Conservation (phyloP, 345 rosid genomes). For the Camelina sativa region DNA sequence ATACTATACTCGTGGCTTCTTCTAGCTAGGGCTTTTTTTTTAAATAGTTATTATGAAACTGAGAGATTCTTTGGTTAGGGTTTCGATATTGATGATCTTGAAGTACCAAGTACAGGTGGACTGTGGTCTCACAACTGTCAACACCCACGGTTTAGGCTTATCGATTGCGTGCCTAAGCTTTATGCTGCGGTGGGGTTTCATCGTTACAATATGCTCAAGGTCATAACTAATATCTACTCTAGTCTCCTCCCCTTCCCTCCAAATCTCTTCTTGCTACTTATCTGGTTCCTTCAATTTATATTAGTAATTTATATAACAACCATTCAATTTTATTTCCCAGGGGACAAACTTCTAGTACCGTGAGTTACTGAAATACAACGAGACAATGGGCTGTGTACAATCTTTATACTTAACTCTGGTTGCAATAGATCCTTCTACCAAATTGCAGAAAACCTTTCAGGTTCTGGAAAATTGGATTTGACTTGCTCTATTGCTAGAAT, state of each 20-base stretch:
- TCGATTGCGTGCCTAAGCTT: background rate
- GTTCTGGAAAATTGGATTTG: background rate
- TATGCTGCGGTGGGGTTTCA: background rate
- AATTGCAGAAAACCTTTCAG: background rate
- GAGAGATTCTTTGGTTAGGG: background rate
- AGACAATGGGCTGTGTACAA: background rate
- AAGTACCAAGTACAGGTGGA: background rate
- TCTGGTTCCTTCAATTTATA: too few relatives aligned
- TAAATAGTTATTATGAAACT: background rate
- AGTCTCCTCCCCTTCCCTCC: too few relatives aligned
- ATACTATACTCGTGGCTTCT: background rate
- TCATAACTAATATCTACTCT: too few relatives aligned
- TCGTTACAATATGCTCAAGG: constrained; percentile 5
- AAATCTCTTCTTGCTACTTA: too few relatives aligned
- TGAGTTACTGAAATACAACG: background rate
- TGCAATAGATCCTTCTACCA: background rate
- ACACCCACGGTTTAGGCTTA: background rate
- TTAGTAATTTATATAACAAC: too few relatives aligned
- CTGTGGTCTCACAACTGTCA: background rate
- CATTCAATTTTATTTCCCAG: background rate
- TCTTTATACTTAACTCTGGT: background rate
- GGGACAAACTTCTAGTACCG: background rate
- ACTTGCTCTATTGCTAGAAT: background rate
- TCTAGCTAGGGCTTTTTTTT: background rate
- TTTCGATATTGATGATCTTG: background rate